These are phyloP conservation scores for Neofusicoccum kwambonambiense DNA, from an alignment of 2,329 filamentous ascomycete genomes.

Conservation along the genomic window DNA sequence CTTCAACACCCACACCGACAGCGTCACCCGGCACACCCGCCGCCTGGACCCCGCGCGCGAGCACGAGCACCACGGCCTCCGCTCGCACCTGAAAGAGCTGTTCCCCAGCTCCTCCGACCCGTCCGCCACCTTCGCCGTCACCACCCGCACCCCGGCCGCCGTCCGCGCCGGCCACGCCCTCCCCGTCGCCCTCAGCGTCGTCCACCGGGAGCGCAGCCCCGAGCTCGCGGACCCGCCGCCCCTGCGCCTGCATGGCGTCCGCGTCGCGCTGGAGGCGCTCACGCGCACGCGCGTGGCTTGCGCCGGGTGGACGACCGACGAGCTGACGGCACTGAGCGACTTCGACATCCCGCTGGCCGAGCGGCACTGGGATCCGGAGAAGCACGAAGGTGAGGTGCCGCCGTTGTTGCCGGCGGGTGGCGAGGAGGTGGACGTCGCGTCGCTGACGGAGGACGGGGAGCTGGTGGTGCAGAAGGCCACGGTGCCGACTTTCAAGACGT, in stretches of 20 bases:
- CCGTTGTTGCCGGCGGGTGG: not conserved
- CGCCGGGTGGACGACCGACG: constrained; percentile 22
- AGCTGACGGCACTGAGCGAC: not conserved
- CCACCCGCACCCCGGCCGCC: constrained; percentile 20
- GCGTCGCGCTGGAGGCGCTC: constrained; percentile 24
- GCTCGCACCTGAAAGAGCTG: constrained; percentile 20
- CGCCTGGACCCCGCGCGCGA: constrained; percentile 19
- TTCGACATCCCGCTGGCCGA: not conserved
- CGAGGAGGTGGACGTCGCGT: not conserved
- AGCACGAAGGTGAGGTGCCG: not conserved
- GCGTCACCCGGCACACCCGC: constrained; percentile 22
- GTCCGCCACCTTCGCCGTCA: constrained; percentile 22
- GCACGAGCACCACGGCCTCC: constrained; percentile 11
- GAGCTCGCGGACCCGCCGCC: constrained; percentile 25
- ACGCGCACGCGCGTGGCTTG: constrained; percentile 23
- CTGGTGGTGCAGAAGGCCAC: constrained; percentile 18
- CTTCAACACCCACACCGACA: constrained; percentile 20
- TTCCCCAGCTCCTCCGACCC: constrained; percentile 20
- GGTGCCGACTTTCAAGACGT: constrained; percentile 29
- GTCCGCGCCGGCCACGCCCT: constrained; percentile 24
- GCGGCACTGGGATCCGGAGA: not conserved
- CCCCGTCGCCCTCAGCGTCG: constrained; percentile 23
- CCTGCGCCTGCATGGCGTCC: constrained; percentile 27
- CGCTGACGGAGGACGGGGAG: constrained; percentile 10
- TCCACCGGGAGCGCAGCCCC: constrained; percentile 28